phyloP scores from a whole-genome alignment of 2,329 filamentous ascomycete species.

The Dothistroma pini region DNA sequence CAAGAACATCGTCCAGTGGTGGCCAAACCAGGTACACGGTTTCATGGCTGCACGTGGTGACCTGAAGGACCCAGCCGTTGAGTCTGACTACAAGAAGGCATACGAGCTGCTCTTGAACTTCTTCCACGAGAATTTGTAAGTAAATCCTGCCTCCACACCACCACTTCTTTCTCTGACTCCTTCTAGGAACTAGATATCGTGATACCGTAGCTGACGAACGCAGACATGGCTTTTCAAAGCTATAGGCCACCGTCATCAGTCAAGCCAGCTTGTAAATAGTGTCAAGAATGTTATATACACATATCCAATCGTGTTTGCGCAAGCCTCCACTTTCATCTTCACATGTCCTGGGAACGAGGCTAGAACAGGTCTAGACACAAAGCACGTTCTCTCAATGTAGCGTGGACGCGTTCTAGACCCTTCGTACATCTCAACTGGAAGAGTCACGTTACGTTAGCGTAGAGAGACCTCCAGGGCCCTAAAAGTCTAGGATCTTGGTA shows the following conservation, averaged over 20 bases:
- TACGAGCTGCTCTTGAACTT: conserved; percentile 50
- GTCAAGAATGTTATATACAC: neutral
- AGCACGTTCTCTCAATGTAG: too few relatives aligned
- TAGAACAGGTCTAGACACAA: too few relatives aligned
- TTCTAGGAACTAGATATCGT: neutral
- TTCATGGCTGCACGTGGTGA: conserved; percentile 38
- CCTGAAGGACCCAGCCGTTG: conserved; percentile 46
- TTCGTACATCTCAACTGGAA: too few relatives aligned
- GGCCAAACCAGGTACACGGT: conserved; percentile 42
- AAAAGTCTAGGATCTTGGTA: too few relatives aligned
- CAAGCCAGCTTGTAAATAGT: neutral
- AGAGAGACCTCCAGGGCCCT: too few relatives aligned
- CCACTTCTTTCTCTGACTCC: conserved; percentile 3
- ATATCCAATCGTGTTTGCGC: neutral
- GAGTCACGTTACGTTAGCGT: too few relatives aligned
- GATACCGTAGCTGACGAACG: neutral
- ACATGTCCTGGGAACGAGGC: neutral
- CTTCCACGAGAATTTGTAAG: conserved; percentile 53
- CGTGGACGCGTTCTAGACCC: too few relatives aligned
- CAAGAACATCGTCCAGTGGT: conserved; percentile 48
- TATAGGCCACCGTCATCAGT: neutral
- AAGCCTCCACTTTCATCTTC: neutral
- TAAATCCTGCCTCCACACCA: conserved; percentile 10
- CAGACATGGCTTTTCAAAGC: conserved; percentile 3
- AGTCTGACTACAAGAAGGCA: conserved; percentile 49